These are phyloP conservation scores for Candida sp. DNA, from an alignment of 1,139 yeast genomes.

Conservation along the genomic window DNA sequence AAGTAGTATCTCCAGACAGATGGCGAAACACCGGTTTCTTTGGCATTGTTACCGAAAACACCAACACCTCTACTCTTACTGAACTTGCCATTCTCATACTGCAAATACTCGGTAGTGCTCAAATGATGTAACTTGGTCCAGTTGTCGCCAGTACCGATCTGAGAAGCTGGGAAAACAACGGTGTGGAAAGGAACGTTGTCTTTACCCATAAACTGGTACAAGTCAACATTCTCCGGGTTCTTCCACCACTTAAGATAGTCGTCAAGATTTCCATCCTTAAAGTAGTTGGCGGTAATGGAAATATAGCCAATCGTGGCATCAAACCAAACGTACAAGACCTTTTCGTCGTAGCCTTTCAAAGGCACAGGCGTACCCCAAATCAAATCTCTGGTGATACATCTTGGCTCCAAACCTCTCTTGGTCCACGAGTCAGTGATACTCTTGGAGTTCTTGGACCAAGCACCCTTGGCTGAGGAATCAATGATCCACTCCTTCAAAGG, in stretches of 20 bases:
- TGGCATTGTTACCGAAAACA: constrained; percentile 97
- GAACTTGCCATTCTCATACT: constrained; percentile 97
- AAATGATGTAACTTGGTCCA: constrained; percentile 95
- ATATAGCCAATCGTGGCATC: constrained; percentile 98
- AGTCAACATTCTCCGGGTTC: constrained; percentile 78
- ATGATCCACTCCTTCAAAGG: constrained; percentile 75
- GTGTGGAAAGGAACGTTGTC: constrained; percentile 99
- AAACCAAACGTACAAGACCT: constrained; percentile 98
- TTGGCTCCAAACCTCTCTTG: constrained; percentile 89
- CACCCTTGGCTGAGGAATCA: constrained; percentile 68
- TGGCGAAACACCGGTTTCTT: constrained; percentile 88
- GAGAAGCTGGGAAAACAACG: constrained; percentile 94
- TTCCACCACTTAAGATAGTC: constrained; percentile 92
- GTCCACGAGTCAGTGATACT: constrained; percentile 93
- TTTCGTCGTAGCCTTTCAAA: constrained; percentile 75
- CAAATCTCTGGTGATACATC: constrained; percentile 97
- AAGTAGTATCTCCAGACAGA: constrained; percentile 98
- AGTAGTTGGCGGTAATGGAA: constrained; percentile 94
- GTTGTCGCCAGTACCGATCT: constrained; percentile 82
- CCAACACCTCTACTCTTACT: constrained; percentile 97
- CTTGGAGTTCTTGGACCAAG: constrained; percentile 91
- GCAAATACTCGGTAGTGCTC: constrained; percentile 94
- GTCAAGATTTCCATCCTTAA: constrained; percentile 53
- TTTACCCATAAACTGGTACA: constrained; percentile 99
- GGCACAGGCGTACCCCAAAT: constrained; percentile 99